A percentile compares a stretch with the other conserved stretches of the same genome.
Evolutionary conservation across 495 filamentous ascomycete species (phyloP).

Genomic region (Daldinia loculata): DNA sequence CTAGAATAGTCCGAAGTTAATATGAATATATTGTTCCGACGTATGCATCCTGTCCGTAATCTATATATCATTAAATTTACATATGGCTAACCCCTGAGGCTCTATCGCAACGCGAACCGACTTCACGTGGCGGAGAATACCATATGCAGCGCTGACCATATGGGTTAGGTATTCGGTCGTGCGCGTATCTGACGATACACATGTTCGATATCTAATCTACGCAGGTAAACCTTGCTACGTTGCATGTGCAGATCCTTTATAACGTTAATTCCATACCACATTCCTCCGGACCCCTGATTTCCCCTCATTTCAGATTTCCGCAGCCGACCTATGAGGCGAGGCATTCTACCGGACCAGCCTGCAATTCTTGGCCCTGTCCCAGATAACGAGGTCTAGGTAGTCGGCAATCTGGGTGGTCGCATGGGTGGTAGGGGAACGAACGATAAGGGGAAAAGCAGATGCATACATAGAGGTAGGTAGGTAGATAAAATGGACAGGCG

Average conservation of each 20-base stretch:
- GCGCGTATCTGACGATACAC: neutral
- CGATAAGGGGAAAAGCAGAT: conserved; percentile 28
- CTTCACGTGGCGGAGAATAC: neutral
- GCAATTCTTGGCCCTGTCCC: conserved; percentile 23
- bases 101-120: neutral
- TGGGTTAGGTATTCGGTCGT: neutral
- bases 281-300: conserved; percentile 22
- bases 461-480: neutral
- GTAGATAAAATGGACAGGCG: conserved; percentile 39
- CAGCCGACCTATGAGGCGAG: conserved; percentile 33
- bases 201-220: neutral
- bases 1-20: neutral
- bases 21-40: neutral
- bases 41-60: neutral
- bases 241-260: conserved; percentile 7
- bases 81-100: neutral
- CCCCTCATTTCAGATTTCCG: conserved; percentile 27
- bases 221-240: conserved; percentile 14
- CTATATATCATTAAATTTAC: neutral
- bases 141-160: too few species aligned
- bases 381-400: conserved; percentile 30
- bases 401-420: conserved; percentile 26
- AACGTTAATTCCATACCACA: neutral
- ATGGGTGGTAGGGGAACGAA: conserved; percentile 4
- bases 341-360: conserved; percentile 38